These are phyloP conservation scores for Aspergillus awamori DNA, from an alignment of 2,329 filamentous ascomycete species.

Conservation along the genomic window DNA sequence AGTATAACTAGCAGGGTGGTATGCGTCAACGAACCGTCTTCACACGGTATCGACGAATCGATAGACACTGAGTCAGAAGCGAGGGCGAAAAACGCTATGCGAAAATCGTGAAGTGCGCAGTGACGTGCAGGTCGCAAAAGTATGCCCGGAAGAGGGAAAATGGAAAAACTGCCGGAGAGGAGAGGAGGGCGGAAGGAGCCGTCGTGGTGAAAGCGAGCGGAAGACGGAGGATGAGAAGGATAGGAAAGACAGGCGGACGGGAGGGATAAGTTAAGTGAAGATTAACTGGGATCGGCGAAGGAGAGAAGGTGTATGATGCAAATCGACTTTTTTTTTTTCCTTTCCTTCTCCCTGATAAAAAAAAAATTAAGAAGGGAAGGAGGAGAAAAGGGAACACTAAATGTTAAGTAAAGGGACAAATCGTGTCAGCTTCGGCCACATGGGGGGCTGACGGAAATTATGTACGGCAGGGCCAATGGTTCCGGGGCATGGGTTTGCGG, in stretches of 20 bases:
- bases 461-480: slow-evolving; percentile 14
- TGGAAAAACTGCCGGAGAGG: not conserved
- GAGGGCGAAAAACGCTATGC: not conserved
- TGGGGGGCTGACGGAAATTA: slow-evolving; percentile 13
- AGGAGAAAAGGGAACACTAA: slow-evolving; percentile 11
- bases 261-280: not conserved
- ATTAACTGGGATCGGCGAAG: not conserved
- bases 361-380: not conserved
- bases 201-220: slow-evolving; percentile 11
- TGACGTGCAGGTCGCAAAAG: not conserved
- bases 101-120: not conserved
- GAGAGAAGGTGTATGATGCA: not conserved
- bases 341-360: too few relatives aligned
- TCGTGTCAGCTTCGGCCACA: slow-evolving; percentile 8
- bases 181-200: not conserved
- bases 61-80: not conserved
- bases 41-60: not conserved
- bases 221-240: slow-evolving; percentile 6
- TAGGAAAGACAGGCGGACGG: not conserved
- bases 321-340: not conserved
- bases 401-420: slow-evolving; percentile 10
- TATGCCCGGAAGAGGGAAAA: not conserved
- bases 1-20: not conserved
- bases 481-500: slow-evolving; percentile 16
- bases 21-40: not conserved